Evolutionary conservation across 768 basidiomycete genomes (phyloP).

Genomic region (Xerocomus potaroensis): DNA sequence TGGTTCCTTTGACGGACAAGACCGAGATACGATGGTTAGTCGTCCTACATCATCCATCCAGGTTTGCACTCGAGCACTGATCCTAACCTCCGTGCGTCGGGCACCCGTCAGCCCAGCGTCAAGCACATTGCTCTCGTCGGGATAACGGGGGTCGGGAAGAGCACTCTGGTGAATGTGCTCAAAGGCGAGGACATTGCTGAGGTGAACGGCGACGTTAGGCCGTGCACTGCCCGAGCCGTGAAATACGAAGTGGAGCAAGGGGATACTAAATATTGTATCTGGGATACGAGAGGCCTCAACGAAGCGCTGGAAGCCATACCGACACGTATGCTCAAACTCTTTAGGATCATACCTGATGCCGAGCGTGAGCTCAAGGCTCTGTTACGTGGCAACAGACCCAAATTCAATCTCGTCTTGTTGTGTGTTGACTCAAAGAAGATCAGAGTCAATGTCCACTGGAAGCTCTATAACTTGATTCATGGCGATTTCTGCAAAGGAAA

Average conservation of each 20-base stretch:
- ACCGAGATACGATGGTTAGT: conserved; percentile 15
- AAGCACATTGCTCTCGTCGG: conserved; percentile 21
- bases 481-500: conserved; percentile 11
- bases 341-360: conserved; percentile 9
- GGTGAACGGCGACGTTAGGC: conserved; percentile 16
- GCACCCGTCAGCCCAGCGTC: neutral
- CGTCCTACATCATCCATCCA: too few species aligned
- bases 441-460: conserved; percentile 13
- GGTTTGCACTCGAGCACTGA: too few species aligned
- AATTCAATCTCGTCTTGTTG: conserved; percentile 17
- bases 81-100: conserved; percentile 3
- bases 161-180: conserved; percentile 26
- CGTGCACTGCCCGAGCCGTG: conserved; percentile 13
- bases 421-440: conserved; percentile 22
- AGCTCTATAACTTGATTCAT: conserved; percentile 16
- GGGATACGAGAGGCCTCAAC: conserved; percentile 26
- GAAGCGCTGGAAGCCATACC: conserved; percentile 10
- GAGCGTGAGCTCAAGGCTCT: conserved; percentile 16
- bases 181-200: conserved; percentile 8
- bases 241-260: conserved; percentile 9
- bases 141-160: conserved; percentile 24
- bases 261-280: conserved; percentile 11
- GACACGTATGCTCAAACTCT: conserved; percentile 1
- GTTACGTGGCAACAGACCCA: conserved; percentile 10
- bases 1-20: too few species aligned